These are phyloP conservation scores for Austroboletus niveus DNA, from an alignment of 1,284 basidiomycete genomes.

Conservation along the genomic window DNA sequence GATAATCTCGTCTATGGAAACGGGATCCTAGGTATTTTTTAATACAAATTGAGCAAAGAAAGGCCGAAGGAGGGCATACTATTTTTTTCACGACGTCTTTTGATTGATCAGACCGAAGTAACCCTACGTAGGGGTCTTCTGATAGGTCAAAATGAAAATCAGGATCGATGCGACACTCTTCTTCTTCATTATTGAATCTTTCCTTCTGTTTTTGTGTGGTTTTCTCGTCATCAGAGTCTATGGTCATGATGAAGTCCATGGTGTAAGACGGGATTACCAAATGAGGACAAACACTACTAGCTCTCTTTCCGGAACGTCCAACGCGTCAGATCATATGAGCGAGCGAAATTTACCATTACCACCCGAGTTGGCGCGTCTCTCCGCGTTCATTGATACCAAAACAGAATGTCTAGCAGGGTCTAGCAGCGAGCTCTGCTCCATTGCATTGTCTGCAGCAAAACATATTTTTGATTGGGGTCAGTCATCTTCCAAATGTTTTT, in stretches of 20 bases:
- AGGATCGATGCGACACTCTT: conserved; percentile 70
- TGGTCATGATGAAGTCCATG: conserved; percentile 74
- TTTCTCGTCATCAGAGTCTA: conserved; percentile 76
- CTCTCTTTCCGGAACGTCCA: not conserved
- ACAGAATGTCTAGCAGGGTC: conserved; percentile 57
- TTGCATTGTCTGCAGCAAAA: conserved; percentile 71
- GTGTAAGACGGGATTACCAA: conserved; percentile 3
- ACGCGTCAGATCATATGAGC: conserved; percentile 10
- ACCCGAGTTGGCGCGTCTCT: conserved; percentile 46
- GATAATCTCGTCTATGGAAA: conserved; percentile 93
- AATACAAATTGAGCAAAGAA: conserved; percentile 4
- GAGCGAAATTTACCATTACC: conserved; percentile 29
- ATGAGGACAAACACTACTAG: conserved; percentile 22
- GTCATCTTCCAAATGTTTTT: conserved; percentile 25
- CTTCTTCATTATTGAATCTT: conserved; percentile 30
- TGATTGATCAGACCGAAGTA: conserved; percentile 42
- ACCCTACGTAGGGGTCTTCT: conserved; percentile 63
- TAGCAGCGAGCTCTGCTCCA: conserved; percentile 52
- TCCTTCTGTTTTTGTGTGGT: conserved; percentile 16
- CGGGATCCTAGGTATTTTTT: conserved; percentile 53
- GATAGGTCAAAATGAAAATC: conserved; percentile 82
- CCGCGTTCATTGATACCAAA: conserved; percentile 50
- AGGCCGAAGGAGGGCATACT: conserved; percentile 42
- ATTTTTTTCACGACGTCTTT: conserved; percentile 64
- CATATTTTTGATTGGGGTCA: conserved; percentile 80